Evolutionary conservation across 2,329 filamentous ascomycete species (phyloP), one percentile per base, ranked within the genome.

Genomic region (Ophiostoma ips): DNA sequence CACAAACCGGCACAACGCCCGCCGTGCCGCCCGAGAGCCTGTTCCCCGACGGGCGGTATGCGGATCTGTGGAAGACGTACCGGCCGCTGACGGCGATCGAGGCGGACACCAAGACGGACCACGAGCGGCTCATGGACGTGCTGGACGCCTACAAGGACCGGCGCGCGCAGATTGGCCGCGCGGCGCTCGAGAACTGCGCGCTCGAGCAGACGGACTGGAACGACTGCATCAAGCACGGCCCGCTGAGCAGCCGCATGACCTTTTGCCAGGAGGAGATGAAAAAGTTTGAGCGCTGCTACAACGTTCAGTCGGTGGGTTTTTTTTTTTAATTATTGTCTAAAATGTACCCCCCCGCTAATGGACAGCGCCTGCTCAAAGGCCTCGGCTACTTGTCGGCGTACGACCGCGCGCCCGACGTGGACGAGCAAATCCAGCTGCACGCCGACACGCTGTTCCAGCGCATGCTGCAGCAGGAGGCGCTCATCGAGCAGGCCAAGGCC

Each of bases 361-460:
- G 21, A 18, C 55, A 88, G 77, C 84, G 90, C 64, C 89, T 98
- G 58, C 69, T 98, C 28, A 88, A 90, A 65, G 88, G 89, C 1
- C 68, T 98, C 16, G 92, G 92, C 5, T 96, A 95, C 63, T 75
- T 94, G 33, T 77, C 79, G 8, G 78, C 77, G 24, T 70, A 77
- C 54, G 76, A 83, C 41, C 76, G 81, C 19, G 70, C 81, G 9
- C 68, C 73, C 0, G 74, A 81, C 30, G 75, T 85, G 48, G 85
- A 95, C 59, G 89, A 95, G 63, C 78, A 83, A 58, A 87, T 98
- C 54, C 92, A 96, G 66, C 87, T 96, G 82, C 89, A 95, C 64
- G 90, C 90, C 52, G 92, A 98, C 68, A 79, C 78, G 55, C 73
- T 98, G 37, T 98, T 88, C 66, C 84, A 90, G 60, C 79, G 84